Conservation (phyloP, 495 filamentous ascomycete species). For the Sporormia fimetaria region DNA sequence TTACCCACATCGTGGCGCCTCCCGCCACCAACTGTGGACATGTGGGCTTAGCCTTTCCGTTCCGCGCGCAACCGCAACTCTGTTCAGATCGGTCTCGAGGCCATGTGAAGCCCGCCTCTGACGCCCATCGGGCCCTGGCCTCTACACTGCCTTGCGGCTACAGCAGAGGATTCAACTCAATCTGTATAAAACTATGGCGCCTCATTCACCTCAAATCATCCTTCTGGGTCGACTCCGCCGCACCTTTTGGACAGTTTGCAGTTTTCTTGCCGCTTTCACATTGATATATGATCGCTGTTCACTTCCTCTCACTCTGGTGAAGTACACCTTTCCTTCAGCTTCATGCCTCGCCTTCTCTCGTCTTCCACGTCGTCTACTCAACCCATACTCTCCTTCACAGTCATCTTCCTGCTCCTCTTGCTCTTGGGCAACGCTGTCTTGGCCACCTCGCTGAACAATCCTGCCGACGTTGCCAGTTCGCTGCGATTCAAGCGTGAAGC, state of each 20-base stretch:
- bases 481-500: conserved; percentile 11
- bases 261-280: too few relatives aligned
- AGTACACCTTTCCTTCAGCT: conserved; percentile 1
- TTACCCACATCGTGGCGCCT: too few relatives aligned
- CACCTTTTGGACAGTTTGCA: background rate
- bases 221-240: background rate
- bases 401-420: conserved; percentile 7
- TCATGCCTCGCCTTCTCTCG: conserved; percentile 4
- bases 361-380: background rate
- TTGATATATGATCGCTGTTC: background rate
- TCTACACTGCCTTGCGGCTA: too few relatives aligned
- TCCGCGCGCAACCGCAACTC: too few relatives aligned
- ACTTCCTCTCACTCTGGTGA: conserved; percentile 1
- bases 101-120: too few relatives aligned
- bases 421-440: conserved; percentile 6
- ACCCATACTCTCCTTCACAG: background rate
- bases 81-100: too few relatives aligned
- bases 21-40: too few relatives aligned
- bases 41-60: too few relatives aligned
- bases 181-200: conserved; percentile 9
- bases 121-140: too few relatives aligned
- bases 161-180: too few relatives aligned
- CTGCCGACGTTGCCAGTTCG: conserved; percentile 17
- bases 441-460: conserved; percentile 17
- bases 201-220: background rate